Evolutionary conservation across 2,329 filamentous ascomycete genomes (phyloP).

Genomic region (Penicillium frequentans): DNA sequence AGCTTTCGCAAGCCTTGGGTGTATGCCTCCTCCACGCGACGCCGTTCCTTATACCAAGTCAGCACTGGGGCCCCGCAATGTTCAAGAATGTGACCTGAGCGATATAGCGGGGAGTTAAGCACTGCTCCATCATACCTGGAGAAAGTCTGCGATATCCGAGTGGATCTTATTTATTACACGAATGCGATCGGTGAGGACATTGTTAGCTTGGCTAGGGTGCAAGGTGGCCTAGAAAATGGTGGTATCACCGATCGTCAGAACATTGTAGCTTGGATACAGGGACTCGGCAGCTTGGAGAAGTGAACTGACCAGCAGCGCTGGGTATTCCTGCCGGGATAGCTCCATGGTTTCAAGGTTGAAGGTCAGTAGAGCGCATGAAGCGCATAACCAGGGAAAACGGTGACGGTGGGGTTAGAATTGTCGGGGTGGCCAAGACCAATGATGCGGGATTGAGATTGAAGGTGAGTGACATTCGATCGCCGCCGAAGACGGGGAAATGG

Average conservation of each 20-base stretch:
- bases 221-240: slow-evolving; percentile 65
- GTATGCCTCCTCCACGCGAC: slow-evolving; percentile 88
- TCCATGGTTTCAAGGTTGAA: slow-evolving; percentile 57
- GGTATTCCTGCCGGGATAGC: slow-evolving; percentile 85
- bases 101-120: background rate
- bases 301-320: slow-evolving; percentile 79
- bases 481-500: slow-evolving; percentile 21
- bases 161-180: slow-evolving; percentile 85
- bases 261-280: background rate
- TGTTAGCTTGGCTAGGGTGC: slow-evolving; percentile 77
- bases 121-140: slow-evolving; percentile 66
- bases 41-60: slow-evolving; percentile 69
- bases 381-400: slow-evolving; percentile 32
- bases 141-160: slow-evolving; percentile 90
- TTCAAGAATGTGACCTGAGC: slow-evolving; percentile 10
- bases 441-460: slow-evolving; percentile 15
- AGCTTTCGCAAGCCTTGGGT: slow-evolving; percentile 79
- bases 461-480: slow-evolving; percentile 20
- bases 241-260: slow-evolving; percentile 2
- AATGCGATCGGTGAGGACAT: slow-evolving; percentile 80
- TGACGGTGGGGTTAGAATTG: background rate
- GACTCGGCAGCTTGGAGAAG: background rate
- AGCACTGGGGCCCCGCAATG: slow-evolving; percentile 12
- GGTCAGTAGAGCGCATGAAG: slow-evolving; percentile 23
- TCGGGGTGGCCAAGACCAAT: slow-evolving; percentile 5